phyloP scores from a whole-genome alignment of 345 rosid genomes.

The Psidium guajava region DNA sequence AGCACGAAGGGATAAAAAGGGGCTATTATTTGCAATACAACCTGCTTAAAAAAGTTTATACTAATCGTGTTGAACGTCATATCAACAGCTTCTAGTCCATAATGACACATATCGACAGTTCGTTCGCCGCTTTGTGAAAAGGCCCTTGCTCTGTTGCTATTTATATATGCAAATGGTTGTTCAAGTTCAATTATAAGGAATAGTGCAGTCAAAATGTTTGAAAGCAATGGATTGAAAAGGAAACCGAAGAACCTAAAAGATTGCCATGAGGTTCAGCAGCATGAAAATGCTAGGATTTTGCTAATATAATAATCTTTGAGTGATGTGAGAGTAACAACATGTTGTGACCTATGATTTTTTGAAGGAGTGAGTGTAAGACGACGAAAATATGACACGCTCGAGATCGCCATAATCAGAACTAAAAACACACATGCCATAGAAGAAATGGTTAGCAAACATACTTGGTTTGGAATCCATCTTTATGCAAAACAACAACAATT shows the following conservation, averaged over 20 bases:
- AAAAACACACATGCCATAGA: too few species aligned
- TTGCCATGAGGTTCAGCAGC: neutral
- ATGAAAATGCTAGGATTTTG: neutral
- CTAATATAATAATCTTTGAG: too few species aligned
- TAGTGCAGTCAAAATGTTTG: neutral
- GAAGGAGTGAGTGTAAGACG: too few species aligned
- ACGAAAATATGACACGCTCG: too few species aligned
- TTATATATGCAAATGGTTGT: neutral
- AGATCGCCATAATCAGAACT: too few species aligned
- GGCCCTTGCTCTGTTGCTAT: neutral
- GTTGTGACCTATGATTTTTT: too few species aligned
- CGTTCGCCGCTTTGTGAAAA: neutral
- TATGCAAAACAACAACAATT: too few species aligned
- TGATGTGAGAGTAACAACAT: too few species aligned
- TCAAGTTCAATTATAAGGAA: neutral
- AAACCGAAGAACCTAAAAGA: neutral
- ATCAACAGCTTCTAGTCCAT: neutral
- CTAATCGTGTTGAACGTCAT: neutral
- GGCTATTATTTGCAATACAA: neutral
- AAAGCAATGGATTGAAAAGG: neutral
- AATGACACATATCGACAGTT: accelerated
- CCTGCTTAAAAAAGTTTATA: neutral
- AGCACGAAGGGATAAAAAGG: neutral
- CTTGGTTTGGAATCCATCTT: too few species aligned
- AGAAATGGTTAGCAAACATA: too few species aligned